Evolutionary conservation across 1,284 basidiomycete genomes (phyloP), one percentile per base, ranked within the genome.

Genomic region (Cerrena zonata): DNA sequence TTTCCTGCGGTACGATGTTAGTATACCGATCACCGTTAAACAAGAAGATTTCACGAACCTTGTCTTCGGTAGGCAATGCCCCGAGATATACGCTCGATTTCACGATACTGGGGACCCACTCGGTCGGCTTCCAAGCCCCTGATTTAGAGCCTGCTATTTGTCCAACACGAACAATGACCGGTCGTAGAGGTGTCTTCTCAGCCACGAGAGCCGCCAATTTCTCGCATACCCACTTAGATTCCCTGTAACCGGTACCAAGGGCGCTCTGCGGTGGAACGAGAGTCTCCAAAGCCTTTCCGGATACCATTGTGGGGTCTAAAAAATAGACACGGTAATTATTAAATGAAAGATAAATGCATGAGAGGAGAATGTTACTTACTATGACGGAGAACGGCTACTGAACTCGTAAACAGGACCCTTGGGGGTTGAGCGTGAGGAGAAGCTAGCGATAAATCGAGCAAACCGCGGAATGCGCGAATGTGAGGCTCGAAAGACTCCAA

Each of bases 201-300:
- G 55, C 51, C 10, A 64, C 65, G 13, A 36, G 44, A 21, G 47
- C 45, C 4, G 69, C 53, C 15, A 70, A 45, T 26, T 55, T 51
- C 52, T 70, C 69, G n/a, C 57, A 53, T 13, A 70, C 63, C 63
- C 65, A 69, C 54, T 70, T 70, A 2, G 65, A 64, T 50, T 69
- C 66, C 22, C 62, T 56, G 47, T 70, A 70, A 23, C 68, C 68
- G 1, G 53, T 53, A 1, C 61, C 62, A 7, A 58, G 53, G 1
- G 65, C 60, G n/a, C 53, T 40, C 4, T 26, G 18, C 2, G 59
- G 53, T 25, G 62, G 51, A 5, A 58, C 48, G 3, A 43, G 46
- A 23, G 25, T 40, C 27, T 59, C 58, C 22, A 44, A 41, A 19
- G 38, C 37, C 4, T 43, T 41, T 30, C 18, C 34, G n/a, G 36